Conservation (phyloP, 2,329 filamentous ascomycete genomes). For the Cucurbitaria berberidis region DNA sequence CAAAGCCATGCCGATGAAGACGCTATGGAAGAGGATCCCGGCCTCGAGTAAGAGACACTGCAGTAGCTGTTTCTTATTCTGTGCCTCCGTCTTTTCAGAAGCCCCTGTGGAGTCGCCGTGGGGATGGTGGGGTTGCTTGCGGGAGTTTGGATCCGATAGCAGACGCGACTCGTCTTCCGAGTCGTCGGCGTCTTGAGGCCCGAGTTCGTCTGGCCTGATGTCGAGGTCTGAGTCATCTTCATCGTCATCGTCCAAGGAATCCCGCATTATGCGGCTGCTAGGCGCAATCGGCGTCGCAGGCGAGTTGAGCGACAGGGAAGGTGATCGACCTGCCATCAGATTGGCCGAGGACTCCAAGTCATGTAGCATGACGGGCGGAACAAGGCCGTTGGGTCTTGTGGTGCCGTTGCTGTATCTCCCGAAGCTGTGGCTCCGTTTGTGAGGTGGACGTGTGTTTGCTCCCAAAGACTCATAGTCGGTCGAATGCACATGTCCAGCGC, state of each 20-base stretch:
- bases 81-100: constrained; percentile 48
- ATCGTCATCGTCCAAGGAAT: constrained; percentile 29
- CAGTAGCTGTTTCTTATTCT: constrained; percentile 67
- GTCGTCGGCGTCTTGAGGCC: constrained; percentile 28
- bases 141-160: constrained; percentile 30
- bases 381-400: constrained; percentile 25
- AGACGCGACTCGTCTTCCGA: constrained; percentile 43
- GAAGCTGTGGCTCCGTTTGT: constrained; percentile 43
- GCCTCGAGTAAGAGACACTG: constrained; percentile 78
- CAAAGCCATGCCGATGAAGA: constrained; percentile 77
- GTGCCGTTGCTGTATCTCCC: constrained; percentile 35
- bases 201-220: constrained; percentile 45
- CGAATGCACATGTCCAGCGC: constrained; percentile 64
- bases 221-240: constrained; percentile 45
- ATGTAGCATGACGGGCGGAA: constrained; percentile 41
- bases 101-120: constrained; percentile 21
- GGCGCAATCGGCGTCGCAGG: constrained; percentile 23
- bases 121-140: constrained; percentile 21
- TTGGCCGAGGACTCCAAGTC: constrained; percentile 42
- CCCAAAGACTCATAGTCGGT: constrained; percentile 57
- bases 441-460: constrained; percentile 22
- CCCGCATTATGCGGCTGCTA: constrained; percentile 9
- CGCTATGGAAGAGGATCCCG: constrained; percentile 78
- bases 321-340: constrained; percentile 43
- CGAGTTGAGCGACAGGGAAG: constrained; percentile 35